Base-by-base conservation (phyloP, 306 rosid species). In the Sechiopsis laciniata region DNA sequence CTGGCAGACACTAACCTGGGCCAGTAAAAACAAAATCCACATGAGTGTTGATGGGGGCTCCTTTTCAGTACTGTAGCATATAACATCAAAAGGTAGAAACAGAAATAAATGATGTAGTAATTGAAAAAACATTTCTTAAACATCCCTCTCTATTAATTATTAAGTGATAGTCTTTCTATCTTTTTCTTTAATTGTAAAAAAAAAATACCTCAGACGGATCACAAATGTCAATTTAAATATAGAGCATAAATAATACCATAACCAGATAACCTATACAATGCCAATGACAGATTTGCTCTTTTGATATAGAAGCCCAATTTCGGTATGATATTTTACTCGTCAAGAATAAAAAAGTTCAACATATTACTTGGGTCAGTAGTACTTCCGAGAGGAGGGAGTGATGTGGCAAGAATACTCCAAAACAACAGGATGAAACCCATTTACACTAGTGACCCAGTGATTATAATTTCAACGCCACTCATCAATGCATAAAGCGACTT, bases 41-140 rank as follows among this genome's bases (percentile, higher is more conserved):
- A 95, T 32, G 73, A 84, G 97, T 72, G 99, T 89, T 64, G 99
- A 95, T 80, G 99, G 96, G 75, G 93, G 88, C 59, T 95, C 99
- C 78, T 89, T 91, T 61, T 91, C 90, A 13, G 37, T 80, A 72
- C 99, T 95, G 84, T 61, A 83, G 35, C 72, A 72, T 66, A 19
- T 63, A 68, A 71, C 79, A 60, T 59, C 8, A 62, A 65, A 64
- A 54, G 51, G 57, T 19, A 73, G 64, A 71, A 80, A 50, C 53
- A 77, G 16, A 74, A 77, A 67, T 61, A 74, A 78, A 68, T 8
- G 61, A 42, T 42, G 10, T 54, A 42, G 10, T 40, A 45, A 45
- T 42, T 67, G 32, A 12, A 21, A 67, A 21, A 67, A 10, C 3
- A 13, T 17, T n/a, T 46, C 54, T 67, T 21, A 13, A 45, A 11